A percentile compares a stretch with the other conserved stretches of the same genome.
Evolutionary conservation across 2,329 filamentous ascomycete species (phyloP).

Genomic region (Ophioceras dolichostomum): DNA sequence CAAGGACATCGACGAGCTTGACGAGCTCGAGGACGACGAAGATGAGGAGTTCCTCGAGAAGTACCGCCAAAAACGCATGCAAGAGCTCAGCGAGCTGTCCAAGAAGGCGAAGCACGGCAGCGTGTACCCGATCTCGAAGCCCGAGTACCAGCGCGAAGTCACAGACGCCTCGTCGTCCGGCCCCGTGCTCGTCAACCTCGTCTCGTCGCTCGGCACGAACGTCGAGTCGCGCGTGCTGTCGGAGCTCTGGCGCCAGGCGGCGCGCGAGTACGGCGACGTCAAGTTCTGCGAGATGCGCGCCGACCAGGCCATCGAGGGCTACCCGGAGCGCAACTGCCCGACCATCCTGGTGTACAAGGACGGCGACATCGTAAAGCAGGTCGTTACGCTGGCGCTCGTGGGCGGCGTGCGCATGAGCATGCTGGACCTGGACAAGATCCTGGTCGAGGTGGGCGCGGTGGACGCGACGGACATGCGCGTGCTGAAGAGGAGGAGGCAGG

Average conservation of each 20-base stretch:
- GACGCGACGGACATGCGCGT: slow-evolving; percentile 69
- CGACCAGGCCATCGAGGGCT: slow-evolving; percentile 89
- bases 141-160: slow-evolving; percentile 82
- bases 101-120: slow-evolving; percentile 73
- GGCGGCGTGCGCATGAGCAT: slow-evolving; percentile 60
- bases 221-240: slow-evolving; percentile 73
- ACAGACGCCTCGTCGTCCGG: slow-evolving; percentile 74
- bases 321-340: slow-evolving; percentile 88
- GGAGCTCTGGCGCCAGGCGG: slow-evolving; percentile 77
- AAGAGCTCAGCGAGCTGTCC: slow-evolving; percentile 64
- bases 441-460: slow-evolving; percentile 74
- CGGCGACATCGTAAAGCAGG: slow-evolving; percentile 80
- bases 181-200: slow-evolving; percentile 67
- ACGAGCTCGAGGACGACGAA: slow-evolving; percentile 88
- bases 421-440: slow-evolving; percentile 65
- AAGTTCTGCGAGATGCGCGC: slow-evolving; percentile 97
- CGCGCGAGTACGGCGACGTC: slow-evolving; percentile 77
- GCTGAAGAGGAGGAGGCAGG: slow-evolving; percentile 44
- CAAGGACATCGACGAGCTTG: slow-evolving; percentile 87
- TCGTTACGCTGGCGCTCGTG: slow-evolving; percentile 77
- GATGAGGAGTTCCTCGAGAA: slow-evolving; percentile 83
- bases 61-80: slow-evolving; percentile 79
- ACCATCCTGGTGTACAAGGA: slow-evolving; percentile 89
- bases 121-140: slow-evolving; percentile 89
- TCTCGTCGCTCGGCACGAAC: slow-evolving; percentile 65